Percentiles rank a stretch among this genome's conserved stretches.
Conservation (phyloP, 192 early-diverging fungal species). For the Coemansia sp. region DNA sequence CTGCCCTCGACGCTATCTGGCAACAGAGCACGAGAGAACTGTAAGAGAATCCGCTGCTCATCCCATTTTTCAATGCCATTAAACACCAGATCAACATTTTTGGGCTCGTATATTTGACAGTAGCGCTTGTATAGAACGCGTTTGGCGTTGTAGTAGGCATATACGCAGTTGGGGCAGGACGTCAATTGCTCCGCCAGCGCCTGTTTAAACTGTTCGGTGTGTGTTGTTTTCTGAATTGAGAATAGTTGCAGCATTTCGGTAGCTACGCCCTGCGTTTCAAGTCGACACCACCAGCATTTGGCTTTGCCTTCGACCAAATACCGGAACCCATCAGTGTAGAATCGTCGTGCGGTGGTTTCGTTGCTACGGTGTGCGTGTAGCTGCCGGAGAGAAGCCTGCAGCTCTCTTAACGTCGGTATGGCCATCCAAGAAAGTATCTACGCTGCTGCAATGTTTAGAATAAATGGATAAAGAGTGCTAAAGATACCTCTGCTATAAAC, state of each 20-base stretch:
- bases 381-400: constrained; percentile 15
- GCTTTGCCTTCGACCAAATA: constrained; percentile 42
- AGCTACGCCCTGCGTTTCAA: constrained; percentile 16
- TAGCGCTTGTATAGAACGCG: constrained; percentile 16
- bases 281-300: constrained; percentile 53
- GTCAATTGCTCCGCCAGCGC: constrained; percentile 30
- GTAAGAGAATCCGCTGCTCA: constrained; percentile 21
- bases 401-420: constrained; percentile 11
- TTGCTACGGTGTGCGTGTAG: constrained; percentile 11
- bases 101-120: constrained; percentile 16
- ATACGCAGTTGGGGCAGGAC: constrained; percentile 40
- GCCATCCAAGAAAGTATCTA: constrained; percentile 1
- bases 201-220: constrained; percentile 13
- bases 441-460: neutral
- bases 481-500: no score
- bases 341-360: constrained; percentile 4
- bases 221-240: constrained; percentile 19
- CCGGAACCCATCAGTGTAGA: constrained; percentile 19
- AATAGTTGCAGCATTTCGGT: constrained; percentile 50
- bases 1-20: constrained; percentile 7
- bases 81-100: constrained; percentile 20
- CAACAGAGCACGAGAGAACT: constrained; percentile 3
- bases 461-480: no score
- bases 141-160: constrained; percentile 39
- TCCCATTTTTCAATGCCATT: constrained; percentile 31